These are phyloP conservation scores for Teunomyces pallodes DNA, from an alignment of 805 yeast genomes.

Conservation along the genomic window DNA sequence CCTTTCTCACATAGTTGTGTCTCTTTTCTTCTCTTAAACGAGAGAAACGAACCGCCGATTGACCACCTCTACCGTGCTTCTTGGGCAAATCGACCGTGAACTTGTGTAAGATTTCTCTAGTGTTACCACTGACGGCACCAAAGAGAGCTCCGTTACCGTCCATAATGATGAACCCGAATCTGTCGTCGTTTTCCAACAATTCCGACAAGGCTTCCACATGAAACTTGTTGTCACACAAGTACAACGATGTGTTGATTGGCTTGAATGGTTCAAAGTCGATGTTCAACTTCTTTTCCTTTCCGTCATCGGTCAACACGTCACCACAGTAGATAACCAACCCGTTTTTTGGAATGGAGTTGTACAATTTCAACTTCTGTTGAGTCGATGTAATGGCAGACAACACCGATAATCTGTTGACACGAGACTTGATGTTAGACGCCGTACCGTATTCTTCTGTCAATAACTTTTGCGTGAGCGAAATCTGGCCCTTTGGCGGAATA, in stretches of 20 bases:
- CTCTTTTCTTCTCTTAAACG: constrained; percentile 99
- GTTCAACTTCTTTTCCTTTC: constrained; percentile 94
- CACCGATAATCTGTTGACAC: constrained; percentile 95
- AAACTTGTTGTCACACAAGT: constrained; percentile 96
- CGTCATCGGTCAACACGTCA: constrained; percentile 95
- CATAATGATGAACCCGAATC: constrained; percentile 97
- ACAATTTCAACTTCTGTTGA: constrained; percentile 91
- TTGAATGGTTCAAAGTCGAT: constrained; percentile 98
- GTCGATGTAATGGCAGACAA: constrained; percentile 97
- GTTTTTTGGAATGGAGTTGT: constrained; percentile 85
- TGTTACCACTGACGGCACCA: constrained; percentile 94
- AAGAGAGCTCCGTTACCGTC: constrained; percentile 98
- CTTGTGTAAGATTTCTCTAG: constrained; percentile 93
- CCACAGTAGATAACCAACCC: constrained; percentile 98
- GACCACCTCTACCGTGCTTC: constrained; percentile 99
- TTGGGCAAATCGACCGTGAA: constrained; percentile 96
- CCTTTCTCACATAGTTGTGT: constrained; percentile 97
- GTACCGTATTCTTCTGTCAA: constrained; percentile 98
- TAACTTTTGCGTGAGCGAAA: constrained; percentile 83
- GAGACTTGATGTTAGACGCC: constrained; percentile 95
- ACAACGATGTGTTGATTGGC: constrained; percentile 94
- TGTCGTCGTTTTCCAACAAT: constrained; percentile 90
- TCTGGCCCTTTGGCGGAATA: constrained; percentile 94
- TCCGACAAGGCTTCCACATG: constrained; percentile 97
- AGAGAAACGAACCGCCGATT: constrained; percentile 98